Evolutionary conservation across 768 basidiomycete species (phyloP).

Genomic region (Ramaria sp.): DNA sequence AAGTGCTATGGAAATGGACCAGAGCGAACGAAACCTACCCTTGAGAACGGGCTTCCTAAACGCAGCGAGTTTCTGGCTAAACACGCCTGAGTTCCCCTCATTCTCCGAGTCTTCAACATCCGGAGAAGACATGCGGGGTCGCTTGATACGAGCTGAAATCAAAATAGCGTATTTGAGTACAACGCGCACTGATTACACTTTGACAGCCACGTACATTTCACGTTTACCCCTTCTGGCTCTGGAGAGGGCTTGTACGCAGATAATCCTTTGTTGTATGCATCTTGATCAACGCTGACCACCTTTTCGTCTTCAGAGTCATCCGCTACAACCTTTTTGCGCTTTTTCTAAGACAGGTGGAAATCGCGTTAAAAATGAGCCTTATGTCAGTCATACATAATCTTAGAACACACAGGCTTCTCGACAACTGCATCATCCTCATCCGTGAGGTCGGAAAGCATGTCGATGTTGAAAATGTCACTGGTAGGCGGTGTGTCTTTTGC

Average conservation of each 20-base stretch:
- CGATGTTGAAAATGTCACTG: slow-evolving; percentile 68
- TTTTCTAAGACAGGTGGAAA: slow-evolving; percentile 20
- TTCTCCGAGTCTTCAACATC: slow-evolving; percentile 8
- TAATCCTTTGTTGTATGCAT: slow-evolving; percentile 6
- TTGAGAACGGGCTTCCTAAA: slow-evolving; percentile 8
- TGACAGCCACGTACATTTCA: neutral
- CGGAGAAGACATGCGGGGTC: slow-evolving; percentile 9
- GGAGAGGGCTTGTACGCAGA: slow-evolving; percentile 17
- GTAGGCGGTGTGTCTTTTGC: slow-evolving; percentile 57
- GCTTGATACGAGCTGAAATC: slow-evolving; percentile 4
- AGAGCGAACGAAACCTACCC: neutral
- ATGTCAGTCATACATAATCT: neutral
- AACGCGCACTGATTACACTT: neutral
- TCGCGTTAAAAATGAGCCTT: neutral
- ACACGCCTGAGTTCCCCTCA: neutral
- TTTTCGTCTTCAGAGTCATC: slow-evolving; percentile 66
- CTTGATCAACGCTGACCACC: slow-evolving; percentile 12
- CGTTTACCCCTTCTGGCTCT: neutral
- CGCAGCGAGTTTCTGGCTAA: slow-evolving; percentile 9
- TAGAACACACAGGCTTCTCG: slow-evolving; percentile 24
- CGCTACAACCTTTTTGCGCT: slow-evolving; percentile 53
- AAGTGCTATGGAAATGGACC: neutral
- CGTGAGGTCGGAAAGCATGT: slow-evolving; percentile 47
- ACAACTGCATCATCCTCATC: slow-evolving; percentile 22
- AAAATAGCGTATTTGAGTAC: neutral